Evolutionary conservation across 805 yeast species (phyloP).

Genomic region (Wickerhamiella slavikovae): DNA sequence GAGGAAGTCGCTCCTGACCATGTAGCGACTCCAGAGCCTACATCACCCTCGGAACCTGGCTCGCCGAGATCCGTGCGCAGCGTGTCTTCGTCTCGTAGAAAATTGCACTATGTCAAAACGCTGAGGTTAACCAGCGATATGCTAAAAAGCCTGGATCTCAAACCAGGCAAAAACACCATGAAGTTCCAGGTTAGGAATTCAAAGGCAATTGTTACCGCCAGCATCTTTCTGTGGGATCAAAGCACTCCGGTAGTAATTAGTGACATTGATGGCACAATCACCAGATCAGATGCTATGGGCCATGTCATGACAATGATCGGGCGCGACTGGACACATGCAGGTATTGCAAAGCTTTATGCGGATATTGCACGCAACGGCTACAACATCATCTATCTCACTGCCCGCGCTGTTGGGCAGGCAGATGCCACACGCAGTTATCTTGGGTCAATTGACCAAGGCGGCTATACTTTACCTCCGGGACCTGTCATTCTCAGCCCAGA

Average conservation of each 20-base stretch:
- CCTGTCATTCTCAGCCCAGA: constrained; percentile 94
- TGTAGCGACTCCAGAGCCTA: neutral
- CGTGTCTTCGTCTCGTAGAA: neutral
- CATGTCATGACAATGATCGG: constrained; percentile 88
- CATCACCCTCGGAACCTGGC: neutral
- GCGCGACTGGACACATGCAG: constrained; percentile 93
- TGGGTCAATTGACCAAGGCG: constrained; percentile 57
- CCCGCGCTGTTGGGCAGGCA: constrained; percentile 89
- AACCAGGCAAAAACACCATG: constrained; percentile 60
- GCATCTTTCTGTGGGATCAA: constrained; percentile 66
- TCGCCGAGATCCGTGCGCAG: neutral
- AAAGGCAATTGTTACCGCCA: constrained; percentile 51
- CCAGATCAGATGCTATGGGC: constrained; percentile 93
- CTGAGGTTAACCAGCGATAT: constrained; percentile 83
- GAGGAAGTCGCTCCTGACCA: neutral
- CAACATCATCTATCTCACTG: constrained; percentile 81
- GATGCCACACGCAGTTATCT: constrained; percentile 77
- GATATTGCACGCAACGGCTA: constrained; percentile 79
- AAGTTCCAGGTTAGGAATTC: constrained; percentile 69
- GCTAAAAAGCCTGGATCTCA: constrained; percentile 47
- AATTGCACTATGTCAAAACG: constrained; percentile 50
- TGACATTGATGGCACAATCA: constrained; percentile 95
- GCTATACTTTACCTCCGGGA: constrained; percentile 56
- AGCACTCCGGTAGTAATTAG: constrained; percentile 82
- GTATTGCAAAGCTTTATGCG: constrained; percentile 80